Evolutionary conservation across 768 basidiomycete genomes (phyloP), one percentile per base, ranked within the genome.

Genomic region (Mycena haematopus): DNA sequence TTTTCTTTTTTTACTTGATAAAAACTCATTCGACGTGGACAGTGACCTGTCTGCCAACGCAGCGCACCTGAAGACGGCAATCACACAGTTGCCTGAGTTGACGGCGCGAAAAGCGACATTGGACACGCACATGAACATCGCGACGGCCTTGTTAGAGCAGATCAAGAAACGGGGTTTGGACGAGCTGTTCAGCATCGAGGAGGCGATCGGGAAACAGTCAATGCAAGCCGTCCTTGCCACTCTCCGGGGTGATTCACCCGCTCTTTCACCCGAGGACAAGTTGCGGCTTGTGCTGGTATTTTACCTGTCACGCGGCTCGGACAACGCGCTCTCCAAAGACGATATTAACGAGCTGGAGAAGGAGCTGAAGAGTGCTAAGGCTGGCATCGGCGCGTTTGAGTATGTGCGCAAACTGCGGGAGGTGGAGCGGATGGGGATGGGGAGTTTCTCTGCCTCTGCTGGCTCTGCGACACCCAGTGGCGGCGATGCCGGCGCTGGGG

Each of bases 61-160:
- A 3, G 83, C 93, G 8, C 92, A 99, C 74, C 79, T 99, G 52
- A 99, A 98, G 78, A 94, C 95, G 0, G 97, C 97, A 9, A 97
- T 99, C 72, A 99, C 96, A 2, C 93, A 95, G 64, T 81, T 99
- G 21, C 97, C 97, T 1, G 97, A 99, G 73, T 80, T 99, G 52
- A 99, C 96, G 5, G 95, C 97, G 4, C 87, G 97, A 44, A 99
- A 99, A 71, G 93, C 95, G 33, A 96, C 93, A 1, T 84, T 99
- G 25, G 97, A 99, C 74, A 95, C 96, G 3, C 97, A 99, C 73
- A 99, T 99, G 96, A 98, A 99, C 76, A 96, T 99, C 58, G 96
- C 96, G 38, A 97, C 96, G 14, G 91, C 96, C 19, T 78, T 99
- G 11, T 79, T 99, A 29, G 95, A 96, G 73, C 89, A 97, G 38